These are phyloP conservation scores for Saccharomycopsis synnaedendra DNA, from an alignment of 805 yeast genomes.

Conservation along the genomic window DNA sequence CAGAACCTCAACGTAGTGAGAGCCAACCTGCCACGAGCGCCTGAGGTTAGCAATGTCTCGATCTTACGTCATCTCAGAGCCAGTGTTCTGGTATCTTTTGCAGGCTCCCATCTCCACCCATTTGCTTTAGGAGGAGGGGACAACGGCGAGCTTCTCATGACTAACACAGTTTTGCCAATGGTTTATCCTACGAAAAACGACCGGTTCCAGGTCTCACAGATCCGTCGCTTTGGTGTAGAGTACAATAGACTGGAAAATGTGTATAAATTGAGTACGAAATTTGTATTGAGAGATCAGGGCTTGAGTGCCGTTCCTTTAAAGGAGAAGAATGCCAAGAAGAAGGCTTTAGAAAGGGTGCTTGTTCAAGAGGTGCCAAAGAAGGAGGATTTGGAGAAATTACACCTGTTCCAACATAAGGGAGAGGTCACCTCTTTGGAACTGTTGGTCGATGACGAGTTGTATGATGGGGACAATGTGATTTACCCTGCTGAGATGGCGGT, in stretches of 20 bases:
- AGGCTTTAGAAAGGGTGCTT: background rate
- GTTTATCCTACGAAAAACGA: background rate
- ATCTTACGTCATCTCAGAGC: background rate
- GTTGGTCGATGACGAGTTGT: conserved; percentile 1
- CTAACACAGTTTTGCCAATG: background rate
- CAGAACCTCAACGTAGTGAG: background rate
- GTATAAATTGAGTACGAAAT: background rate
- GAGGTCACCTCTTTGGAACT: background rate
- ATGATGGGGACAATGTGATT: background rate
- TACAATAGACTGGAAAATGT: background rate
- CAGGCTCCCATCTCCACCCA: conserved; percentile 6
- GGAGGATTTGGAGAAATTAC: background rate
- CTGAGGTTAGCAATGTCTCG: background rate
- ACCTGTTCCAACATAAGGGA: background rate
- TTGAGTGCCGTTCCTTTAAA: background rate
- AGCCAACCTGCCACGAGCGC: background rate
- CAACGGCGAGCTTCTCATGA: conserved; percentile 6
- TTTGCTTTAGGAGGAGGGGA: conserved; percentile 4
- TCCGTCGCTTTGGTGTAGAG: conserved; percentile 1
- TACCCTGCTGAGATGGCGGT: conserved; percentile 41
- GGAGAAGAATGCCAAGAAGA: background rate
- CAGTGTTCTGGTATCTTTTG: background rate
- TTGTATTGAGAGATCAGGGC: background rate
- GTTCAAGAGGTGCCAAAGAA: background rate
- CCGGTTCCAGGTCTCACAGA: background rate